A percentile compares a stretch with the other conserved stretches of the same genome.
phyloP scores from a whole-genome alignment of 176 grass and related monocot genomes.

The Thinopyrum elongatum region DNA sequence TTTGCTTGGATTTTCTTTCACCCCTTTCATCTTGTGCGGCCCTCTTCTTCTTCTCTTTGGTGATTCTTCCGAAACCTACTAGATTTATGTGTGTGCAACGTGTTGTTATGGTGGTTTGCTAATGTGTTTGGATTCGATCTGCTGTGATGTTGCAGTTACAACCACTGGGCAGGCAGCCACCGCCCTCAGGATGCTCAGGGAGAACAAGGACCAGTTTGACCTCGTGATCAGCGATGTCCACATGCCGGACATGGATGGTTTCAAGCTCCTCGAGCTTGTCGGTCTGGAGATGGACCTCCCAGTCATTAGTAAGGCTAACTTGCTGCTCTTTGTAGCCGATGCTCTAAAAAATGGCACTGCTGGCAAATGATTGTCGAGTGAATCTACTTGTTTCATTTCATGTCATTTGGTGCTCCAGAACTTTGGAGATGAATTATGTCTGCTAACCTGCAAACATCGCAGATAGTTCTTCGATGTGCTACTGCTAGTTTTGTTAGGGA shows the following conservation, averaged over 20 bases:
- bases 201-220: constrained; percentile 82
- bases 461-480: no score
- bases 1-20: not conserved
- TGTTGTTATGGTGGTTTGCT: not conserved
- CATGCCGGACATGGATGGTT: constrained; percentile 97
- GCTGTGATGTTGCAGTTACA: constrained; percentile 58
- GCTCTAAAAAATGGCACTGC: not conserved
- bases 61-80: not conserved
- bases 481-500: not conserved
- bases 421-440: constrained; percentile 11
- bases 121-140: constrained; percentile 22
- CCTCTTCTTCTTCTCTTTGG: not conserved
- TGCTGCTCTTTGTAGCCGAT: not conserved
- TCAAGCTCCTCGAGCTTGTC: constrained; percentile 81
- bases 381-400: constrained; percentile 13
- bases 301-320: constrained; percentile 70
- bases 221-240: constrained; percentile 91
- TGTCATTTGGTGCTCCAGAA: not conserved
- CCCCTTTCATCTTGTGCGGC: not conserved
- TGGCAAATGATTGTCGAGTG: constrained; percentile 15
- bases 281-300: constrained; percentile 95
- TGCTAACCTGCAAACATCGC: not conserved
- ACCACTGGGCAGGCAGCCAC: constrained; percentile 57
- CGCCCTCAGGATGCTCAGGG: constrained; percentile 67
- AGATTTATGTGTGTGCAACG: not conserved